phyloP scores from a whole-genome alignment of 192 early-diverging fungal species.

The Coemansia sp. region DNA sequence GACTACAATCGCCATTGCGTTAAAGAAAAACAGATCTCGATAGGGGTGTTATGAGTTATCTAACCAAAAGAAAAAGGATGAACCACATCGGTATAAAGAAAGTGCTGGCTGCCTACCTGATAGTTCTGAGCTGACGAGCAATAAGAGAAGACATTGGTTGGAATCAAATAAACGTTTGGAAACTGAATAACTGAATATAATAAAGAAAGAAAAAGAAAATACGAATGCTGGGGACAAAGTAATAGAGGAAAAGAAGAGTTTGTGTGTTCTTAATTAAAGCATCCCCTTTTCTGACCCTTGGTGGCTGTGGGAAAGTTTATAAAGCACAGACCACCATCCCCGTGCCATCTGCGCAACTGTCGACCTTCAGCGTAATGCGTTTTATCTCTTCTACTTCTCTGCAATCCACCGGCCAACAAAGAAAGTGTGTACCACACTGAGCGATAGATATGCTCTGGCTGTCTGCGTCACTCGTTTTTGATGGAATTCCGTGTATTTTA shows the following conservation, averaged over 20 bases:
- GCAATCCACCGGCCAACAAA: no score
- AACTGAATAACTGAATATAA: slow-evolving; percentile 3
- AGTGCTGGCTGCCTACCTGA: slow-evolving; percentile 5
- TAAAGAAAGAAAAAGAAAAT: background rate
- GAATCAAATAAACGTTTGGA: background rate
- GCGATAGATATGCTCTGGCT: no score
- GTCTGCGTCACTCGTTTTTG: no score
- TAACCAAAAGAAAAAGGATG: no score
- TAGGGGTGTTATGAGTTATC: no score
- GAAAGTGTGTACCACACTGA: no score
- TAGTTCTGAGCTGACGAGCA: slow-evolving; percentile 19
- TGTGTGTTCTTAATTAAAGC: background rate
- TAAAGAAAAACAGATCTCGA: no score
- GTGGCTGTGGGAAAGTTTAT: slow-evolving; percentile 3
- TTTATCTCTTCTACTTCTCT: no score
- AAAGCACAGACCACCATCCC: slow-evolving; percentile 3
- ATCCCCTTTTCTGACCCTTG: background rate
- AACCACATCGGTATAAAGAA: background rate
- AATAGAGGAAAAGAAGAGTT: background rate
- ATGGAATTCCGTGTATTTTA: background rate
- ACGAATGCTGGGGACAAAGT: background rate
- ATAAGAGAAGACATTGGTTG: slow-evolving; percentile 12
- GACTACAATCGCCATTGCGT: no score
- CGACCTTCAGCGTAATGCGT: background rate
- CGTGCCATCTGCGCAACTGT: background rate